Evolutionary conservation across 1,284 basidiomycete species (phyloP).

Genomic region (Apiotrichum montevideense): DNA sequence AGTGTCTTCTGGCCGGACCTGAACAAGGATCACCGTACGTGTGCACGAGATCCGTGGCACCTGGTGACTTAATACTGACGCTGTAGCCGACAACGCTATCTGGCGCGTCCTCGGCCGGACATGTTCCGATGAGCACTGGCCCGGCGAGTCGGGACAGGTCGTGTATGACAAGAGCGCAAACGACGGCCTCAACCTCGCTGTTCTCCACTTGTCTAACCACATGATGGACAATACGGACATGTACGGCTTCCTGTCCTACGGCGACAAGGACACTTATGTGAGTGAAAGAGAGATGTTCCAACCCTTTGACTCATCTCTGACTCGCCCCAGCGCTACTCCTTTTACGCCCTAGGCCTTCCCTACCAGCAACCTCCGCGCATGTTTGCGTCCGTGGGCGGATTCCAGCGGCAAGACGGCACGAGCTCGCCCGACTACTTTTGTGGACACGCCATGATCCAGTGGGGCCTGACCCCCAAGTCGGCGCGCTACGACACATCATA

Average conservation of each 20-base stretch:
- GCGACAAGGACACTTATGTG: slow-evolving; percentile 47
- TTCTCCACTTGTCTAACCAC: slow-evolving; percentile 46
- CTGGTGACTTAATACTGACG: neutral
- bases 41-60: neutral
- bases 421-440: slow-evolving; percentile 34
- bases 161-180: slow-evolving; percentile 49
- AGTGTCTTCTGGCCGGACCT: slow-evolving; percentile 51
- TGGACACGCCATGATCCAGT: slow-evolving; percentile 41
- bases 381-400: slow-evolving; percentile 40
- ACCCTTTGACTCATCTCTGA: neutral
- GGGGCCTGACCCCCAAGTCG: slow-evolving; percentile 40
- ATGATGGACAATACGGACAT: slow-evolving; percentile 48
- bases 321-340: slow-evolving; percentile 42
- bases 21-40: slow-evolving; percentile 50
- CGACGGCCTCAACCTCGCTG: slow-evolving; percentile 50
- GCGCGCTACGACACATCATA: slow-evolving; percentile 32
- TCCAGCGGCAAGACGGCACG: slow-evolving; percentile 35
- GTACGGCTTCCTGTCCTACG: slow-evolving; percentile 47
- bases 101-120: slow-evolving; percentile 47
- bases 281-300: slow-evolving; percentile 4
- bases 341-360: slow-evolving; percentile 47
- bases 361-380: slow-evolving; percentile 47
- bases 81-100: slow-evolving; percentile 49
- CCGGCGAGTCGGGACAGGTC: slow-evolving; percentile 49
- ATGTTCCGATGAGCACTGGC: slow-evolving; percentile 49